Percentiles rank a stretch among this genome's conserved stretches.
Conservation (phyloP, 495 filamentous ascomycete genomes). For the Penicillium pancosmium region DNA sequence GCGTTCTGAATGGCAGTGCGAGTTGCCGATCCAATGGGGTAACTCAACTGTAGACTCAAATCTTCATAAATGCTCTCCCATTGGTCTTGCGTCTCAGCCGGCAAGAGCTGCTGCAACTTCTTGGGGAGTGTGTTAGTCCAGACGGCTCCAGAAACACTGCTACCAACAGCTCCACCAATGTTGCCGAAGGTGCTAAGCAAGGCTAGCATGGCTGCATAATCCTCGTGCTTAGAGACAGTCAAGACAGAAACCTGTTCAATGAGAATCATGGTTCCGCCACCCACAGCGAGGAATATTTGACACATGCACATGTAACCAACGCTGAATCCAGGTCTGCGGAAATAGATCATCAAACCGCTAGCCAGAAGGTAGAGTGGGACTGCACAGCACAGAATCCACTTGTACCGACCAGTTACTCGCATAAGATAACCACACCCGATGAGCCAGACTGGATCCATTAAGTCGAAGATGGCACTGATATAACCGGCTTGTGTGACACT, state of each 20-base stretch:
- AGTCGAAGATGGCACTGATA: constrained; percentile 50
- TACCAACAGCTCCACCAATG: constrained; percentile 67
- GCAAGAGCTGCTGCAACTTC: constrained; percentile 57
- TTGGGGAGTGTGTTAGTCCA: constrained; percentile 62
- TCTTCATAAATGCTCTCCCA: constrained; percentile 20
- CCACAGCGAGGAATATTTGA: constrained; percentile 73
- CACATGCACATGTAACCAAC: constrained; percentile 73
- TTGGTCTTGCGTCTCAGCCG: constrained; percentile 35
- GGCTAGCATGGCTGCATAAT: constrained; percentile 49
- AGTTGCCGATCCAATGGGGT: constrained; percentile 51
- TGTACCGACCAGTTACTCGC: constrained; percentile 56
- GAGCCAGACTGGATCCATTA: constrained; percentile 31
- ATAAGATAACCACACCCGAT: constrained; percentile 58
- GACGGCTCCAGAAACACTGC: constrained; percentile 48
- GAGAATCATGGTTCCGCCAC: constrained; percentile 63
- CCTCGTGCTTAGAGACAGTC: constrained; percentile 61
- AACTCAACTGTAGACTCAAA: constrained; percentile 48
- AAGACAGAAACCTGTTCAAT: constrained; percentile 69
- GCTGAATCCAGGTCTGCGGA: constrained; percentile 58
- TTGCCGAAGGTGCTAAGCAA: constrained; percentile 57
- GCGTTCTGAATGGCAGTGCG: constrained; percentile 58
- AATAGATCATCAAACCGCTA: constrained; percentile 64
- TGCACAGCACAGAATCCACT: constrained; percentile 55
- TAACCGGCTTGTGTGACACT: constrained; percentile 58
- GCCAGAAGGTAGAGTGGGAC: constrained; percentile 62